Base-by-base conservation (phyloP, 805 yeast species). In the Metschnikowia rubicola region DNA sequence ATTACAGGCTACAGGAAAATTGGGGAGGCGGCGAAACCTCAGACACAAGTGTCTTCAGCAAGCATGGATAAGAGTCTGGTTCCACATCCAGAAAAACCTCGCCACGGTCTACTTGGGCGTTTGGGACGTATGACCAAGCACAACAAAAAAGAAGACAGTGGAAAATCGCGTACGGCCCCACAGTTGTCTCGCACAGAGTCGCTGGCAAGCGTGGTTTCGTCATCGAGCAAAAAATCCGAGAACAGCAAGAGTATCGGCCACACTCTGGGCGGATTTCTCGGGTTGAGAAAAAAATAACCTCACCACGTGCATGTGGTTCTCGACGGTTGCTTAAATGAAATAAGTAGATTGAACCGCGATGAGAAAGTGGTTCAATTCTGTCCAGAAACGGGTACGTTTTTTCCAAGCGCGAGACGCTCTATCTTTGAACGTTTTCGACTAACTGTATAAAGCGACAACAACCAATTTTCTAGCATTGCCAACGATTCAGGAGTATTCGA, bases 191-290 rank as follows among this genome's bases (percentile, higher is more conserved):
- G 63, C 32, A 50, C 59, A 2, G 38, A 48, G 11, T 56, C 65
- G 15, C 42, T 52, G 17, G 43, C 39, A 17, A 63, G 66, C 47
- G 39, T 59, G 17, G 50, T 46, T 30, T 60, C 65, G 1, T 43
- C 47, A 2, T 43, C 44, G n/a, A 63, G 65, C 40, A 53, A 51
- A 21, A 49, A 36, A 35, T 60, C 62, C n/a, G 39, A 17, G 29
- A 29, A 17, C 10, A 48, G 52, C 47, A 41, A 30, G 30, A 4
- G 41, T 2, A 45, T 49, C 6, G 45, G 43, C 26, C 17, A 30
- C 21, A 35, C 49, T 9, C 43, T 37, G 21, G 35, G 50, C 12
- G 49, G 50, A 5, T 39, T 49, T 12, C 41, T 46, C 17, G 50
- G 47, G 30, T 45, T 33, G 37, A 37, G 41, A 17, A 44, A 48